These are phyloP conservation scores for Phaeosphaeriaceae sp. DNA, from an alignment of 2,329 filamentous ascomycete genomes.

Conservation along the genomic window DNA sequence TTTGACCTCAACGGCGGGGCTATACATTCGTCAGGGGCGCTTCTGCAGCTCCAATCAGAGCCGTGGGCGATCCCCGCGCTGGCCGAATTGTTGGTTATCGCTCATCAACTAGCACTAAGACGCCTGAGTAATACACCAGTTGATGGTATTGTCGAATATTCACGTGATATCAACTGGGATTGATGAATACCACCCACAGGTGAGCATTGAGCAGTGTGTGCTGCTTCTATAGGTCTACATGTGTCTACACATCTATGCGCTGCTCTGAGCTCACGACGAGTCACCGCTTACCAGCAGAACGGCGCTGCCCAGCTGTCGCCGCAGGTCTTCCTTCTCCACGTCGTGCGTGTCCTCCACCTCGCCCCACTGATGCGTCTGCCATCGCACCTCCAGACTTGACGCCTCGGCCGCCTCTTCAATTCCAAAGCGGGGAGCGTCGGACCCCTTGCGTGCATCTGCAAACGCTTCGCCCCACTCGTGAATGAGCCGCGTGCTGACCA, in stretches of 20 bases:
- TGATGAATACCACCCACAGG: too few species aligned
- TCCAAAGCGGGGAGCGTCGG: slow-evolving; percentile 64
- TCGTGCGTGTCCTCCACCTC: slow-evolving; percentile 99
- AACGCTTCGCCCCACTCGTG: slow-evolving; percentile 87
- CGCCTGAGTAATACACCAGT: not conserved
- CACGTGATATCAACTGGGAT: not conserved
- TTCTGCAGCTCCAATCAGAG: not conserved
- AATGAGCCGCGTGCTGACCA: slow-evolving; percentile 77
- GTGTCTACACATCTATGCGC: not conserved
- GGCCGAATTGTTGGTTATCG: not conserved
- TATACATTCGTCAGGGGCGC: slow-evolving; percentile 18
- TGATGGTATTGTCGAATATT: not conserved
- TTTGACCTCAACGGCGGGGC: slow-evolving; percentile 14
- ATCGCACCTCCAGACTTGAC: slow-evolving; percentile 83
- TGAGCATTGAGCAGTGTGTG: not conserved
- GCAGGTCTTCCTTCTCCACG: slow-evolving; percentile 89
- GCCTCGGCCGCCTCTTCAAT: slow-evolving; percentile 82
- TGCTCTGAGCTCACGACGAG: slow-evolving; percentile 8
- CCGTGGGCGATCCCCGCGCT: not conserved
- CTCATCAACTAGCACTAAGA: not conserved
- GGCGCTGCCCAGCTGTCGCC: slow-evolving; percentile 86
- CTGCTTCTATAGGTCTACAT: not conserved
- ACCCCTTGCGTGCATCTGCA: slow-evolving; percentile 57
- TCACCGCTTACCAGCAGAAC: slow-evolving; percentile 72
- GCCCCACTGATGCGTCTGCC: slow-evolving; percentile 91